Conservation (phyloP, 2,329 filamentous ascomycete species). For the Epichloe glyceriae region DNA sequence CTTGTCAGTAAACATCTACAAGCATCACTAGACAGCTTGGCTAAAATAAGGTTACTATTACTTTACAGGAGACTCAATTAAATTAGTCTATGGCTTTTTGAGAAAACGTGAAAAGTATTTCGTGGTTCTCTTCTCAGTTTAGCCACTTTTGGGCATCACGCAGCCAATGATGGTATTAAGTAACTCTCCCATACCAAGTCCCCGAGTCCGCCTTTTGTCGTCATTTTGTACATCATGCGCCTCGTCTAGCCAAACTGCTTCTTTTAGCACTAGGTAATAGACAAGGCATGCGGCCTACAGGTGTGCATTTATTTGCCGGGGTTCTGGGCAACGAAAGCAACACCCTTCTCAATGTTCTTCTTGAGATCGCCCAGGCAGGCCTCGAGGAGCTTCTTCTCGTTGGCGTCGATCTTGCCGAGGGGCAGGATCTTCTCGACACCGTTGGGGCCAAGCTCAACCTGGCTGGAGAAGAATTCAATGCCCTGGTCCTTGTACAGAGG, state of each 20-base stretch:
- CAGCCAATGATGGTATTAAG: background rate
- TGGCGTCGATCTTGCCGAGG: slow-evolving; percentile 69
- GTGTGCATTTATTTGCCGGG: slow-evolving; percentile 39
- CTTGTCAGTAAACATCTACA: too few relatives aligned
- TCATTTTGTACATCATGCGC: slow-evolving; percentile 4
- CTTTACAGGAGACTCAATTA: slow-evolving; percentile 5
- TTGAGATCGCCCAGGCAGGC: slow-evolving; percentile 72
- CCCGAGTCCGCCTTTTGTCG: background rate
- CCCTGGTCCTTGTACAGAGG: slow-evolving; percentile 98
- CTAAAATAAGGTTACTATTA: slow-evolving; percentile 1
- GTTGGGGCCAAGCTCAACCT: slow-evolving; percentile 89
- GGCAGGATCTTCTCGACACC: slow-evolving; percentile 90
- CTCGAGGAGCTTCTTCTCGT: slow-evolving; percentile 84
- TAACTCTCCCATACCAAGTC: background rate
- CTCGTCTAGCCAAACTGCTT: background rate
- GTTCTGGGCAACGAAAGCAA: slow-evolving; percentile 45
- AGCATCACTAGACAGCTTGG: background rate
- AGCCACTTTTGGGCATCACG: background rate
- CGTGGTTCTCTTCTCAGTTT: background rate
- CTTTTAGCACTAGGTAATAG: background rate
- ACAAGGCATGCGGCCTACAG: background rate
- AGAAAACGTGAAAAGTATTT: slow-evolving; percentile 1
- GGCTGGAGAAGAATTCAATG: slow-evolving; percentile 91
- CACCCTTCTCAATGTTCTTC: slow-evolving; percentile 93
- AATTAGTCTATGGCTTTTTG: slow-evolving; percentile 3